Conservation (phyloP, 805 yeast species). For the Naumovozyma castellii region DNA sequence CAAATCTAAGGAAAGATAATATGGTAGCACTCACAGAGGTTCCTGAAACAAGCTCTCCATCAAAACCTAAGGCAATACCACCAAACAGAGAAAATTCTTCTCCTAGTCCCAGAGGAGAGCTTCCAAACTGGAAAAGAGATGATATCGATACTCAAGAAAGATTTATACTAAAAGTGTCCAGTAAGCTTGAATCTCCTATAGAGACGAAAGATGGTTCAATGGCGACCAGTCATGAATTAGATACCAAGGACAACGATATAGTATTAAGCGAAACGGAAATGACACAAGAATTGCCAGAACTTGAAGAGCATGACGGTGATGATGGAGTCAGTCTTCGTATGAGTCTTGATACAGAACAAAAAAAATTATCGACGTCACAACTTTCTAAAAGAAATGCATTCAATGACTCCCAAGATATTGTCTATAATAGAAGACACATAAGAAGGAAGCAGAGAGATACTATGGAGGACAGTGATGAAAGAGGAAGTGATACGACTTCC, state of each 20-base stretch:
- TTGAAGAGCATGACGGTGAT: conserved; percentile 11
- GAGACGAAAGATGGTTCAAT: not conserved
- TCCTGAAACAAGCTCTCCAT: conserved; percentile 18
- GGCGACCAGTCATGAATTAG: not conserved
- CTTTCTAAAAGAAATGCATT: not conserved
- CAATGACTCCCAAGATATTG: conserved; percentile 14
- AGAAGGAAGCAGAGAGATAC: conserved; percentile 5
- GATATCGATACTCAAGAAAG: conserved; percentile 6
- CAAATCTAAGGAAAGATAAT: not conserved
- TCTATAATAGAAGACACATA: conserved; percentile 7
- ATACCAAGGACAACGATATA: not conserved
- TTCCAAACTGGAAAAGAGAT: conserved; percentile 1
- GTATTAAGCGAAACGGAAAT: conserved; percentile 20
- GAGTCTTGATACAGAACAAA: not conserved
- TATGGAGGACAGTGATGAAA: conserved; percentile 5
- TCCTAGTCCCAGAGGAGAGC: conserved; percentile 1
- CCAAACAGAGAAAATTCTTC: not conserved
- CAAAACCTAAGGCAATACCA: conserved; percentile 3
- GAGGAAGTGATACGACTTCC: conserved; percentile 1
- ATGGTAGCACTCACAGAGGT: conserved; percentile 11
- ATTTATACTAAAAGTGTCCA: conserved; percentile 12
- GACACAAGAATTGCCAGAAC: conserved; percentile 26
- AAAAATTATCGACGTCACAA: not conserved
- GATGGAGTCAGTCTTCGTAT: conserved; percentile 1
- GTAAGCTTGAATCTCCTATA: conserved; percentile 5